A percentile compares a stretch with the other conserved stretches of the same genome.
phyloP scores from a whole-genome alignment of 1,284 basidiomycete species.

The Xanthoconium separans region DNA sequence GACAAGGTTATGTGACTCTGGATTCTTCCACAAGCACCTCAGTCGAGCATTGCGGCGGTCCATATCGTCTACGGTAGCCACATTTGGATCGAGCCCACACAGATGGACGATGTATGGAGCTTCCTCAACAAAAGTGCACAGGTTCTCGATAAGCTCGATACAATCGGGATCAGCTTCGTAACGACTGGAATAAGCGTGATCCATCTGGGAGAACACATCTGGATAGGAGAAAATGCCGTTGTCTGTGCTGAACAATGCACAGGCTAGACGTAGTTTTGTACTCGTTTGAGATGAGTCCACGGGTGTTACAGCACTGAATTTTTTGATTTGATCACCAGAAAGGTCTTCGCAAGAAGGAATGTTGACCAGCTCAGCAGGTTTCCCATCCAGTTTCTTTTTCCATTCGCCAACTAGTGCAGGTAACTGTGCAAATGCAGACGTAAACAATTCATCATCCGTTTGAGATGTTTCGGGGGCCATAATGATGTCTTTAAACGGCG shows the following conservation, averaged over 20 bases:
- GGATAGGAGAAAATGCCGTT: background rate
- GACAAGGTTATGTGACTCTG: background rate
- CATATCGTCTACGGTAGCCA: constrained; percentile 9
- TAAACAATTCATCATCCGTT: constrained; percentile 6
- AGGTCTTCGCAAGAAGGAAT: background rate
- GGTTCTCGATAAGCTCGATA: no score
- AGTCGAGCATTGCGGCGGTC: constrained; percentile 22
- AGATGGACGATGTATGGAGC: constrained; percentile 1
- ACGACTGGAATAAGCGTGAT: background rate
- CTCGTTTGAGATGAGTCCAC: no score
- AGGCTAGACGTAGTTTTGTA: constrained; percentile 1
- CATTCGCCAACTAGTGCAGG: constrained; percentile 14
- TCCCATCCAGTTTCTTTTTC: constrained; percentile 6
- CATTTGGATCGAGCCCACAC: constrained; percentile 3
- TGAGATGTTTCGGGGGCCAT: background rate
- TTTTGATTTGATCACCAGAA: background rate
- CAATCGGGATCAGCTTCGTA: background rate
- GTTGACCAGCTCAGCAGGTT: background rate
- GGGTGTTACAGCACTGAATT: no score
- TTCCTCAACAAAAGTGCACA: background rate
- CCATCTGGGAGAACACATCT: background rate
- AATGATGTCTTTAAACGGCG: constrained; percentile 1
- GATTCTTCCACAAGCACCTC: constrained; percentile 8
- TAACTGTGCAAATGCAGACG: constrained; percentile 5
- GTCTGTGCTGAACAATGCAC: background rate